Evolutionary conservation across 2,329 filamentous ascomycete genomes (phyloP), one percentile per base, ranked within the genome.

Genomic region (Magnaporthiopsis incrustans): DNA sequence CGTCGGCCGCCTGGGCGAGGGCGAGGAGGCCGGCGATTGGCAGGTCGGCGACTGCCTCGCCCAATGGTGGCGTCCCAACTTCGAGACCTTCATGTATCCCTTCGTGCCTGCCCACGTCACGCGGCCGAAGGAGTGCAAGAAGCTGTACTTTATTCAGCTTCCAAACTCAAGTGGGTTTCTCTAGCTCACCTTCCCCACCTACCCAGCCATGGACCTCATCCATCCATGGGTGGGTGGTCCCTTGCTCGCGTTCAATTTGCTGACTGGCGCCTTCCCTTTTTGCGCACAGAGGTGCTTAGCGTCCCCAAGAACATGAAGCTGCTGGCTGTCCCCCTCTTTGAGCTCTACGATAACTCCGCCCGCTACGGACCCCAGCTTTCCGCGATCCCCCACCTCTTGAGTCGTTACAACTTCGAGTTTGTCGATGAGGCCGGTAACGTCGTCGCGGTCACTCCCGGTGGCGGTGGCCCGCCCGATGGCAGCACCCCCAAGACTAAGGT

Each of bases 301-400:
- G 95, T 99, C 11, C 95, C 95, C 0, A 99, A 99, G 81, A 99
- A 99, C 78, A 98, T 99, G 95, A 99, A 99, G 76, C 87, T 99
- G 30, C 88, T 99, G 57, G 95, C 95, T 1, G 95, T 99, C 1
- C 95, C 95, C 0, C 83, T 99, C 0, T 98, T 98, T 77, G 95
- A 99, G 78, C 86, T 99, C 56, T 99, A 99, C 80, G 95, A 99
- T 73, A 99, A 99, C 77, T 97, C 92, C 0, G 90, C 89, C 15
- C 84, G 95, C 66, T 99, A 99, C 74, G 95, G 95, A 0, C 95
- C 95, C 5, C 95, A 99, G 74, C 86, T 99, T 22, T 96, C 93
- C 1, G 95, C 95, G 1, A 98, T 99, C 64, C 95, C 95, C 0
- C 95, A 99, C 75, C 83, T 98, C 5, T 85, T 99, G 14, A 97